Percentiles rank a stretch among this genome's conserved stretches.
Conservation (phyloP, 1,284 basidiomycete genomes). For the Malassezia cuniculi region DNA sequence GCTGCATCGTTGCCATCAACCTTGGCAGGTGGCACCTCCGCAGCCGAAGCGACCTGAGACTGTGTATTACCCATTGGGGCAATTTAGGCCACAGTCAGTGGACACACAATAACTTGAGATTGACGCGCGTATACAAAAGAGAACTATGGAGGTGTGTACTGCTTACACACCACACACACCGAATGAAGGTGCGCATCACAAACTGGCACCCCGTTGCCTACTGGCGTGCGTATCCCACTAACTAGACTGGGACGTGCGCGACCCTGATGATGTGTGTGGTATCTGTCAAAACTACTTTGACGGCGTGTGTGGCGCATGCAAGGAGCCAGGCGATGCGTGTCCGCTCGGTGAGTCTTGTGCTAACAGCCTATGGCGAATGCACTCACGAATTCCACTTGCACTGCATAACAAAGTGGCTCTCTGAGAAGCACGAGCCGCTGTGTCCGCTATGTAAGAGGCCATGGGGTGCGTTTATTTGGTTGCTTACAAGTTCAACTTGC, state of each 20-base stretch:
- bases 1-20: too few relatives aligned
- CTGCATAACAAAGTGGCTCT: conserved; percentile 43
- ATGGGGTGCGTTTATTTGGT: conserved; percentile 14
- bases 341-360: conserved; percentile 7
- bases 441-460: conserved; percentile 15
- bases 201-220: conserved; percentile 40
- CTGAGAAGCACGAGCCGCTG: conserved; percentile 20
- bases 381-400: conserved; percentile 44
- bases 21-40: too few relatives aligned
- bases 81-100: too few relatives aligned
- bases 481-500: too few relatives aligned
- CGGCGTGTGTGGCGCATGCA: conserved; percentile 39
- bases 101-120: too few relatives aligned
- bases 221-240: conserved; percentile 28
- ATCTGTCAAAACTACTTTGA: conserved; percentile 45
- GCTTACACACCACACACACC: neutral
- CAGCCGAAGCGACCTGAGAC: too few relatives aligned
- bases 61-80: too few relatives aligned
- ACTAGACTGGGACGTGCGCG: conserved; percentile 40
- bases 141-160: neutral
- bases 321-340: conserved; percentile 32
- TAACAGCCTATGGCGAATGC: conserved; percentile 39
- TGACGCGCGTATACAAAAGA: too few relatives aligned
- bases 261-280: conserved; percentile 44
- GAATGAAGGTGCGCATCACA: conserved; percentile 41